Percentiles rank a stretch among this genome's conserved stretches.
These are phyloP conservation scores for Rubroboletus satanas DNA, from an alignment of 768 basidiomycete genomes.

Conservation along the genomic window DNA sequence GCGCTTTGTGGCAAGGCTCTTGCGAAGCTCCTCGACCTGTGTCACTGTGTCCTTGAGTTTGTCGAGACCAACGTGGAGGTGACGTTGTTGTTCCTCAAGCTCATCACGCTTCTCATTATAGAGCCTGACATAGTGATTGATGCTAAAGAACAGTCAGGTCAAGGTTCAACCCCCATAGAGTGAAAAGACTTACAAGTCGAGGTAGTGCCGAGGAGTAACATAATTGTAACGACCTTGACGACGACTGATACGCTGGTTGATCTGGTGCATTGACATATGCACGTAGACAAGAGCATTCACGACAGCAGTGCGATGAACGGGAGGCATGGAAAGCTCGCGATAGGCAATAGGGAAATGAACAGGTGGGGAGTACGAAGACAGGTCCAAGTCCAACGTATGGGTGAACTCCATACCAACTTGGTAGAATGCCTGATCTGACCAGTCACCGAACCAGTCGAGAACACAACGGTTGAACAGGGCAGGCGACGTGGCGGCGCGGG, in stretches of 20 bases:
- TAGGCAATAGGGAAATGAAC: conserved; percentile 86
- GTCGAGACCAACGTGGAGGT: conserved; percentile 96
- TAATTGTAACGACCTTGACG: conserved; percentile 96
- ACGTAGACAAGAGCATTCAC: conserved; percentile 92
- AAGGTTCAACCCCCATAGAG: neutral
- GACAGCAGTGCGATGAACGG: conserved; percentile 83
- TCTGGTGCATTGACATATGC: conserved; percentile 82
- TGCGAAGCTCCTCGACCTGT: conserved; percentile 93
- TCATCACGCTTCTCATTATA: conserved; percentile 97
- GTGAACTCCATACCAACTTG: conserved; percentile 99
- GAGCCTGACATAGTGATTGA: conserved; percentile 94
- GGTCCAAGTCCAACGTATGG: conserved; percentile 86
- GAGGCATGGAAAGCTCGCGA: conserved; percentile 79
- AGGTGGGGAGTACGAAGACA: conserved; percentile 76
- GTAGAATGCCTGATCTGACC: conserved; percentile 98
- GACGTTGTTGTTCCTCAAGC: conserved; percentile 96
- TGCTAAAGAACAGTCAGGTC: conserved; percentile 45
- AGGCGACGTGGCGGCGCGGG: conserved; percentile 94
- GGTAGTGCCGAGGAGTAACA: conserved; percentile 94
- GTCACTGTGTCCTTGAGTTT: conserved; percentile 94
- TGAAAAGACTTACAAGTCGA: conserved; percentile 82
- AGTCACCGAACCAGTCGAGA: conserved; percentile 99
- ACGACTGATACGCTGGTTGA: conserved; percentile 85
- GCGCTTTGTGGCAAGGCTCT: conserved; percentile 91
- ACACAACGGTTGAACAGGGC: conserved; percentile 99